Evolutionary conservation across 1,284 basidiomycete genomes (phyloP), one percentile per base, ranked within the genome.

Genomic region (Apiotrichum laibachii): DNA sequence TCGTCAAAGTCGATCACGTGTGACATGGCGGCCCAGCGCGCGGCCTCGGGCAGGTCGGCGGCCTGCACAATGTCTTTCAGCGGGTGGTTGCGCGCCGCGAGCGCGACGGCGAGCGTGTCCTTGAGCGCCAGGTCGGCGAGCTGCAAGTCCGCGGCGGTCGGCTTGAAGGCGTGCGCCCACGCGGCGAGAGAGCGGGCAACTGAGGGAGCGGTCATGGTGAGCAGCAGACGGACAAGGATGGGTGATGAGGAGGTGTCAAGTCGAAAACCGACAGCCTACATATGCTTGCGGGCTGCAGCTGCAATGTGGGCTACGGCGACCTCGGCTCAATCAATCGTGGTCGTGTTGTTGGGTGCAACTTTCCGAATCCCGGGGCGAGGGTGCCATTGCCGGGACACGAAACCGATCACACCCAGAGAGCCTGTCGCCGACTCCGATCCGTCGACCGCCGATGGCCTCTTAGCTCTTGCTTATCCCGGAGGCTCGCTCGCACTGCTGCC

Each of bases 1-100:
- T 56, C 55, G 50, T 56, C 55, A 46, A 56, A 56, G 50, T 56
- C 55, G 22, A 56, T 50, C 1, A 56, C 55, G 55, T 56, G 55
- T 4, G 55, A 22, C 55, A 56, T 56, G 26, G 55, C 55, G 1
- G 55, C 55, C 55, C 55, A 56, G 16, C 55, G 55, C 43, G 55
- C 55, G 7, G 55, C 55, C 18, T 50, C 49, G 15, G 49, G 26
- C 12, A 56, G 55, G 11, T 50, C 35, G 35, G n/a, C 49, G 12
- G 33, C 49, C 9, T 31, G 12, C 34, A 51, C 49, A 22, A 56
- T 56, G 34, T 45, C 43, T 34, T 45, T 43, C 11, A 56, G 49
- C 48, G 55, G 50, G 50, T 56, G 55, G 35, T 45, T 12, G 34
- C 55, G 56, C 39, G 56, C 56, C 9, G 56, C 50, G 37, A 53